Evolutionary conservation across 441 rosid species (phyloP).

Genomic region (Capsella rubella): DNA sequence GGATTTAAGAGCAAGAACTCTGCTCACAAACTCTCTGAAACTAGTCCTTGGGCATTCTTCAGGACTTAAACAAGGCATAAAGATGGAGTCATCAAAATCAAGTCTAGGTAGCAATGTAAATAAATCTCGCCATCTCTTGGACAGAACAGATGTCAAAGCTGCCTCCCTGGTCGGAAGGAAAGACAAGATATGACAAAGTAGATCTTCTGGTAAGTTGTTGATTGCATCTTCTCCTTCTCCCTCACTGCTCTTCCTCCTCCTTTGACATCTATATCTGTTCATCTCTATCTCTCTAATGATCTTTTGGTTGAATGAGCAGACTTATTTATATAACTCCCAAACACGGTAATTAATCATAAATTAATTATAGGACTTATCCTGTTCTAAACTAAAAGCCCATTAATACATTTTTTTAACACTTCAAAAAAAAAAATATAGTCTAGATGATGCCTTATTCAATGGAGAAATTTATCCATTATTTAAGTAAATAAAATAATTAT

Average conservation of each 20-base stretch:
- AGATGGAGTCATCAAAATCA: constrained; percentile 22
- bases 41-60: not conserved
- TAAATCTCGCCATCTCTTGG: constrained; percentile 30
- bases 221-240: not conserved
- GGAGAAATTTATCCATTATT: no score
- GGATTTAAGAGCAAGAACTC: not conserved
- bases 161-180: constrained; percentile 12
- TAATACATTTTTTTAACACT: no score
- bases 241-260: not conserved
- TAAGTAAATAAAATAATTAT: no score
- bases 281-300: not conserved
- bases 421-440: no score
- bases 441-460: no score
- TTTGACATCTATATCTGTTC: not conserved
- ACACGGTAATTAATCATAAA: no score
- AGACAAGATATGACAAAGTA: constrained; percentile 13
- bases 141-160: constrained; percentile 22
- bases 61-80: not conserved
- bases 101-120: constrained; percentile 7
- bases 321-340: no score
- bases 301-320: no score
- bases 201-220: constrained; percentile 1
- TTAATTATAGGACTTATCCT: no score
- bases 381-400: no score
- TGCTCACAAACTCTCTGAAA: constrained; percentile 4